Base-by-base conservation (phyloP, 1,284 basidiomycete genomes). In the Meripilus lineatus region DNA sequence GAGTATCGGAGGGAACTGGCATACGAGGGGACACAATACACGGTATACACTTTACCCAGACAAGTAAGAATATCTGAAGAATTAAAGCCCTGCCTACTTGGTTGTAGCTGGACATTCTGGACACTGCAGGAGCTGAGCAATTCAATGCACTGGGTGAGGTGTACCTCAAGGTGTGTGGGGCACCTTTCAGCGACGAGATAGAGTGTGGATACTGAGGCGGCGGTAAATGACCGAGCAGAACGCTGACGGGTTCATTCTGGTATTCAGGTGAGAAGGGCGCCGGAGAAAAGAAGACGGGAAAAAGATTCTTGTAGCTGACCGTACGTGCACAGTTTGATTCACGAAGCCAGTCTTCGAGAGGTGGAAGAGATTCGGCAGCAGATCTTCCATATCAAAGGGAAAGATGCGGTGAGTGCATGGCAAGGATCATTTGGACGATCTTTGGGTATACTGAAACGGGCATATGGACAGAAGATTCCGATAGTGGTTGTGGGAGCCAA, bases 401-500 rank as follows among this genome's bases (percentile, higher is more conserved):
- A 72, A 35, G 72, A 81, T 48, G 68, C 63, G 39, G 84, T 85
- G 51, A 53, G 71, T 61, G 3, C n/a, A 10, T 5, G 7, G n/a
- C 11, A 17, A 45, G 32, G 40, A 6, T 22, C 26, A 35, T 28
- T 38, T 39, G 38, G 20, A 22, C 18, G 21, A 15, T 11, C 14
- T 25, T 14, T 39, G 23, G 38, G 23, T 25, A 5, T 14, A 33
- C 13, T n/a, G n/a, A n/a, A n/a, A n/a, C n/a, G 4, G 6, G 5
- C 5, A 33, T 25, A 39, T 17, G 37, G 30, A 7, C 51, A 84
- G 81, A 67, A 68, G 30, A 65, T 88, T 23, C 91, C 91, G 7
- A 87, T 94, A 53, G 86, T 93, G 28, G 75, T 93, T 10, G 89
- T 92, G 14, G 91, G 91, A 34, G 93, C 91, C 42, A 94, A 94